Base-by-base conservation (phyloP, 2,329 filamentous ascomycete species). In the Pseudophaeomoniella oleicola region DNA sequence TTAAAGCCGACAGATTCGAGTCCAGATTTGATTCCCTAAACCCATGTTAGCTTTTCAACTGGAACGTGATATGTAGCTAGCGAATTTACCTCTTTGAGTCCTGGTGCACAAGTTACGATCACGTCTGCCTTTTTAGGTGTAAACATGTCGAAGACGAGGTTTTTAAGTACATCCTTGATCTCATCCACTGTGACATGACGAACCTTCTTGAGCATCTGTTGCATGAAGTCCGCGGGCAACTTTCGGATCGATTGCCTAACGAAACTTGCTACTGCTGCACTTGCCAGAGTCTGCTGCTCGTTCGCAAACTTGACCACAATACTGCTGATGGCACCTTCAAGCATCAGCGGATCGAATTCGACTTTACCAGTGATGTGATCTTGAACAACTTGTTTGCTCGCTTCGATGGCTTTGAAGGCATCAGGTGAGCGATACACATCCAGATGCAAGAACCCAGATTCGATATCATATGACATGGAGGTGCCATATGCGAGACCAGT, bases 401-500 rank as follows among this genome's bases (percentile, higher is more conserved):
- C 83, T 18, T 68, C 64, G 50, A 90, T 92, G 1, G 90, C 90
- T 55, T 87, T 90, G 59, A 76, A 84, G 0, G 81, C 79, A 45
- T 94, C 85, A 0, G 90, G 88, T 0, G 85, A 92, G 16, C 88
- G 80, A 63, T 92, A 94, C 30, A 96, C 79, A 37, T 77, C 75
- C 61, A 92, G 92, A 42, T 83, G 78, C 36, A 94, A 63, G 35
- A 82, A 74, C 2, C 88, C 90, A 1, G 75, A 77, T 50, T 90
- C 84, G 17, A 83, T 63, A 50, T 84, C 81, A 32, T 81, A 78
- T 32, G 70, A 70, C 52, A 96, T 93, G 48, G 72, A 75, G 1
- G 81, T 79, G 37, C 87, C 87, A 52, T 98, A 98, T 0, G 90
- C 90, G 36, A 96, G 76, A 32, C 90, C 90, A 31, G 84, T 90